Base-by-base conservation (phyloP, 2,329 filamentous ascomycete genomes). In the Madurella fahalii region DNA sequence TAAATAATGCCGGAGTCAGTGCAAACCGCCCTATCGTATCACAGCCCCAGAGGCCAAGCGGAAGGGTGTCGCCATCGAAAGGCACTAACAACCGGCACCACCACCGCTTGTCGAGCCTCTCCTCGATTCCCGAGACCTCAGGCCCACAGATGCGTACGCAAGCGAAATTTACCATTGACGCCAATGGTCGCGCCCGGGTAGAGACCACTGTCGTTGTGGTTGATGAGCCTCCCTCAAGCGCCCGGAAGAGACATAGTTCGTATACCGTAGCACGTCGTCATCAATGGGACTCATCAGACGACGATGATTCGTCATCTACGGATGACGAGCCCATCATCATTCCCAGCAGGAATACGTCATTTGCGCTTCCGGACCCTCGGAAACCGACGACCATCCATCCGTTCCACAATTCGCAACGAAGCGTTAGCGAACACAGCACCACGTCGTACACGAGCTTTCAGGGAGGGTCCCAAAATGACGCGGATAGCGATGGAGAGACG, bases 261-360 rank as follows among this genome's bases (percentile, higher is more conserved):
- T 67, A 63, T 49, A 55, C 66, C 1, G 53, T 65, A 20, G 50
- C 57, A 15, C 64, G 59, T 20, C 63, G 60, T n/a, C 61, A 55
- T 9, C 57, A 60, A 20, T 77, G 73, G 71, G 73, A 74, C 13
- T 77, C 76, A 5, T 77, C 77, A 0, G 76, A 57, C 30, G 65
- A 72, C 5, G 72, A 79, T 31, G 77, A 78, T 45, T 77, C 77
- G 2, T 84, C 81, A 1, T 84, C 82, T 0, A 77, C 77, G 4
- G 83, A 86, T 58, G 83, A 86, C 51, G 83, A 86, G 53, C 81
- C 81, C 12, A 85, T 86, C 57, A 76, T 85, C 47, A 82, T 86
- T 40, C 82, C 83, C 31, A 85, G 82, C 65, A 75, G 82, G 42
- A 81, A 76, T 57, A 73, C 74, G 4, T 85, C 82, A 0, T 85